These are phyloP conservation scores for Mycena latifolia DNA, from an alignment of 768 basidiomycete species.

Conservation along the genomic window DNA sequence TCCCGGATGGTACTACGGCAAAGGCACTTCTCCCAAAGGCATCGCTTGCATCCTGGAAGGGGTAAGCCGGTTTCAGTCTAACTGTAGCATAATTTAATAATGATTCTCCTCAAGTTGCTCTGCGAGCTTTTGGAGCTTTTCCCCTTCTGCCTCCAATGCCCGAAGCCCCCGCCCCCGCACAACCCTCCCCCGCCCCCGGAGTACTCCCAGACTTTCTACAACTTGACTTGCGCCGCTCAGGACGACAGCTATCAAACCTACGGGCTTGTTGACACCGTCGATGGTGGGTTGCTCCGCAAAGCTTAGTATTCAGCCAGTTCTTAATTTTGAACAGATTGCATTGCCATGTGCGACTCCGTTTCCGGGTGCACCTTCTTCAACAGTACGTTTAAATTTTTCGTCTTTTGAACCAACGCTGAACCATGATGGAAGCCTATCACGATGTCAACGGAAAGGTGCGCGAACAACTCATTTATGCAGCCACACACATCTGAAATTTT, in stretches of 20 bases:
- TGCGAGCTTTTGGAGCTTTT: constrained; percentile 41
- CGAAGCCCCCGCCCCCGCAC: constrained; percentile 36
- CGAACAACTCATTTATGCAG: not conserved
- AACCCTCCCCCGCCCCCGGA: constrained; percentile 39
- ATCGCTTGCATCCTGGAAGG: constrained; percentile 7
- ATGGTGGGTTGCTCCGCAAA: constrained; percentile 33
- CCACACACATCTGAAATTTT: not conserved
- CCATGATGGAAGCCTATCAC: constrained; percentile 44
- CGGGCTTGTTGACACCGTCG: constrained; percentile 49
- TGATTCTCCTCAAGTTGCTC: no score
- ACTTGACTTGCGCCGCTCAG: constrained; percentile 47
- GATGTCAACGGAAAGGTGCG: constrained; percentile 52
- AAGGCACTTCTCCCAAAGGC: constrained; percentile 15
- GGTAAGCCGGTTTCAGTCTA: not conserved
- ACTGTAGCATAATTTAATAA: not conserved
- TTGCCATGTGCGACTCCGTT: constrained; percentile 47
- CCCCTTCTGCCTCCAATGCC: constrained; percentile 43
- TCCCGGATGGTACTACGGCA: constrained; percentile 56
- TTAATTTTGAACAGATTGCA: constrained; percentile 41
- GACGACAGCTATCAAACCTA: constrained; percentile 51
- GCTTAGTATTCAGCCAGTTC: not conserved
- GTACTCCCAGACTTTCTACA: constrained; percentile 43
- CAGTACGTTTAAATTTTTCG: constrained; percentile 38
- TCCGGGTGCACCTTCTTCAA: constrained; percentile 48
- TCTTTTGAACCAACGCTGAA: not conserved